A percentile compares a stretch with the other conserved stretches of the same genome.
Evolutionary conservation across 2,329 filamentous ascomycete species (phyloP).

Genomic region (Penicillium brasilianum): DNA sequence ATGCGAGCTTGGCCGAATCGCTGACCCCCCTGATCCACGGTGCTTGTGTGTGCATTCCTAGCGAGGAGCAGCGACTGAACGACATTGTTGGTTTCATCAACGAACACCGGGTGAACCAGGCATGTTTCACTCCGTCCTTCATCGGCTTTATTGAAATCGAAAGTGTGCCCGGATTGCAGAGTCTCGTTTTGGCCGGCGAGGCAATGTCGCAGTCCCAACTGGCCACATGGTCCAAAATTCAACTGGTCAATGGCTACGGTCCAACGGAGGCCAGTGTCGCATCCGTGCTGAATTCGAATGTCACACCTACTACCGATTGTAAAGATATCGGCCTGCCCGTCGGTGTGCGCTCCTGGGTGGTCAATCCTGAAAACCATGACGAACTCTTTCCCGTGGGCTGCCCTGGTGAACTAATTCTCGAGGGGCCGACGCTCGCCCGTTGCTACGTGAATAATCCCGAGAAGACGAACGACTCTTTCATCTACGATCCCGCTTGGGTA

Average conservation of each 20-base stretch:
- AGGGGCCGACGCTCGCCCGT: constrained; percentile 62
- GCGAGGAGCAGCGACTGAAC: constrained; percentile 54
- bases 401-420: constrained; percentile 45
- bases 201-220: constrained; percentile 54
- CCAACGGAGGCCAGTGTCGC: constrained; percentile 50
- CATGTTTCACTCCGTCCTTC: constrained; percentile 65
- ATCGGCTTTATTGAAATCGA: constrained; percentile 54
- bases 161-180: constrained; percentile 50
- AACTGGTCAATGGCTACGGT: constrained; percentile 51
- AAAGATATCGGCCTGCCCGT: constrained; percentile 44
- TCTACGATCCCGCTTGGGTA: constrained; percentile 61
- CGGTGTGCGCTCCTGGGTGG: constrained; percentile 46
- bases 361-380: constrained; percentile 47
- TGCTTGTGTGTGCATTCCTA: constrained; percentile 64
- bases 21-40: constrained; percentile 61
- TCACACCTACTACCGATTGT: constrained; percentile 38
- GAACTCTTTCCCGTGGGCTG: constrained; percentile 49
- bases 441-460: constrained; percentile 65
- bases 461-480: constrained; percentile 64
- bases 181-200: constrained; percentile 53
- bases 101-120: constrained; percentile 59
- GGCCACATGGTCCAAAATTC: constrained; percentile 43
- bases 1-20: constrained; percentile 60
- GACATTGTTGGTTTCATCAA: constrained; percentile 58
- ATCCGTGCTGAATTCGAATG: constrained; percentile 40